Base-by-base conservation (phyloP, 805 yeast genomes). In the Phaffomyces opuntiae region DNA sequence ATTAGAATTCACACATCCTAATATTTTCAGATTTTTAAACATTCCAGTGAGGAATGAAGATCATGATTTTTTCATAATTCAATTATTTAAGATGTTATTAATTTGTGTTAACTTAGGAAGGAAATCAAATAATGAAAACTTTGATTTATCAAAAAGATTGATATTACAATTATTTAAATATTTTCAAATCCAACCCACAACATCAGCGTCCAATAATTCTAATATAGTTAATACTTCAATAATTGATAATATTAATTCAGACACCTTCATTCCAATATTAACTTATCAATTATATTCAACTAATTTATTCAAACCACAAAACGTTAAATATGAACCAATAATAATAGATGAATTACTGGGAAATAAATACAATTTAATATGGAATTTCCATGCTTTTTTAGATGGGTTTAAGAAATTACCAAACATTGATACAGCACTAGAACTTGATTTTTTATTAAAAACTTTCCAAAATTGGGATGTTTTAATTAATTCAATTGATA, bases 1-100 rank as follows among this genome's bases (percentile, higher is more conserved):
- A 0, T 58, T 79, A 1, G 78, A 78, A 52, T 61, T 74, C 7
- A 65, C 54, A 39, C 85, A 80, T 59, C 82, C 84, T 1, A 77
- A 78, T 53, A 77, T 80, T 29, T 69, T 73, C 48, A 59, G 83
- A 45, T 75, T 77, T 11, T 67, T 79, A 33, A 77, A 73, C 53
- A 70, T 76, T 37, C 67, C 68, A 16, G 61, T 65, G 19, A 70
- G 55, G 0, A 9, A 38, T 55, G 75, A 34, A 40, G 50, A 39
- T 49, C 29, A 17, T 42, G 61, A 41, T 72, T 42, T 60, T 58
- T 65, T 75, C 65, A 65, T 74, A 63, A 49, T 69, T 49, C 51
- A 64, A 4, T 40, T 78, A 39, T 71, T 78, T 7, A 67, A 73
- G 16, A 56, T 72, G 40, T 66, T 81, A 40, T 62, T 80, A 42